Conservation (phyloP, 176 grass and related monocot species). For the Juncus effusus region DNA sequence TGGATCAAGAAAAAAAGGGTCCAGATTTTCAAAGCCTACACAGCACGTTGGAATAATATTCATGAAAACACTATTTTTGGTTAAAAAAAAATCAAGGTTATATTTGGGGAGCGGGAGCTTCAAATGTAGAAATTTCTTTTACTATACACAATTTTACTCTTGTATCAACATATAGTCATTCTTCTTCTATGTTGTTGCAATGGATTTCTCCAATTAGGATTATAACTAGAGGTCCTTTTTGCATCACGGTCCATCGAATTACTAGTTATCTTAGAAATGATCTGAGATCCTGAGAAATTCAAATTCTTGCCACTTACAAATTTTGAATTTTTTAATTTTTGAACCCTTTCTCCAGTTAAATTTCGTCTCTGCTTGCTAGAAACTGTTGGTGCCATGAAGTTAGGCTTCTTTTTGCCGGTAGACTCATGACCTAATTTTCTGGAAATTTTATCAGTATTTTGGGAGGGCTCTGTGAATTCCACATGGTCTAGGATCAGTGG, state of each 20-base stretch:
- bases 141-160: constrained; percentile 21
- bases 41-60: no score
- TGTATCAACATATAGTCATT: constrained; percentile 44
- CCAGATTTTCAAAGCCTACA: no score
- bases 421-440: constrained; percentile 17
- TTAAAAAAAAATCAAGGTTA: no score
- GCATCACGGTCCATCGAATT: constrained; percentile 34
- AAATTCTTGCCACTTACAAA: constrained; percentile 31
- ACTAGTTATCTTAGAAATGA: constrained; percentile 43
- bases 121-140: not conserved
- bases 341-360: constrained; percentile 31
- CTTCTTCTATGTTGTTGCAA: constrained; percentile 66
- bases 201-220: constrained; percentile 39
- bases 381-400: constrained; percentile 71
- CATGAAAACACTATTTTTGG: no score
- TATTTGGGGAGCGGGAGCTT: no score
- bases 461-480: constrained; percentile 39
- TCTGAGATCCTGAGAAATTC: constrained; percentile 48
- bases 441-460: constrained; percentile 27
- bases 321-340: constrained; percentile 42
- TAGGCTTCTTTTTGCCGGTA: constrained; percentile 31
- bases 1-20: no score
- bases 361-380: constrained; percentile 66
- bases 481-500: constrained; percentile 49
- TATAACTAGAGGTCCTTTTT: constrained; percentile 40